phyloP scores from a whole-genome alignment of 2,329 filamentous ascomycete genomes.

The Paracoccidioides lutzii region DNA sequence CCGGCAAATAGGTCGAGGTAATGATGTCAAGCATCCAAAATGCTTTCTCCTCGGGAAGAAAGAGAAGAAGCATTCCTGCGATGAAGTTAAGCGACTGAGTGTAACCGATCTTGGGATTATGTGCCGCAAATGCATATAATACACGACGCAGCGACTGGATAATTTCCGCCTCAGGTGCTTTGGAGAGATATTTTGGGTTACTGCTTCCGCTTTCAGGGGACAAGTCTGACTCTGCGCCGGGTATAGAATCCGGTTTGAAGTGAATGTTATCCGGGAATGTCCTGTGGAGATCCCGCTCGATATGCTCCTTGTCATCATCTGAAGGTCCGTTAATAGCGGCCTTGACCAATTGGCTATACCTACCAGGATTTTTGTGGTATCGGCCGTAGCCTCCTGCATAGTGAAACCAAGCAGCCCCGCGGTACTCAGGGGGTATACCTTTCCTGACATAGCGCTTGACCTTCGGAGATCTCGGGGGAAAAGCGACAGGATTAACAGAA shows the following conservation, averaged over 20 bases:
- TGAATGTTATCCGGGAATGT: constrained; percentile 90
- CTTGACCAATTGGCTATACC: constrained; percentile 60
- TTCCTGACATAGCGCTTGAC: constrained; percentile 85
- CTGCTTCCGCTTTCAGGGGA: constrained; percentile 15
- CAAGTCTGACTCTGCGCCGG: constrained; percentile 12
- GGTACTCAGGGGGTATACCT: constrained; percentile 84
- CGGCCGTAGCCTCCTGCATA: constrained; percentile 80
- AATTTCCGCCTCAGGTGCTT: constrained; percentile 55
- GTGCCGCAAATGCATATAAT: constrained; percentile 75
- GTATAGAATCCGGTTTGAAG: constrained; percentile 56
- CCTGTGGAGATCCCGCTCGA: constrained; percentile 83
- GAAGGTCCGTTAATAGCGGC: constrained; percentile 52
- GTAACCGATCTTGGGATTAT: constrained; percentile 85
- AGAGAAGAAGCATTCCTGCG: constrained; percentile 75
- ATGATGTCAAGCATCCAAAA: constrained; percentile 93
- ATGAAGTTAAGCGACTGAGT: constrained; percentile 95
- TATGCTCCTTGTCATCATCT: constrained; percentile 70
- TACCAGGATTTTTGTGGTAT: constrained; percentile 58
- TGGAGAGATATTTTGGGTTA: constrained; percentile 23
- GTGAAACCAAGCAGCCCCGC: constrained; percentile 94
- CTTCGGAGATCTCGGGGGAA: constrained; percentile 68
- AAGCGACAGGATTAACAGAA: constrained; percentile 58
- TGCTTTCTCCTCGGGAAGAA: constrained; percentile 80
- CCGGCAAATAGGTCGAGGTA: constrained; percentile 74
- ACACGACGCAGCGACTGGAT: constrained; percentile 73